A percentile compares a stretch with the other conserved stretches of the same genome.
Evolutionary conservation across 2,329 filamentous ascomycete species (phyloP).

Genomic region (Hypomyces perniciosus): DNA sequence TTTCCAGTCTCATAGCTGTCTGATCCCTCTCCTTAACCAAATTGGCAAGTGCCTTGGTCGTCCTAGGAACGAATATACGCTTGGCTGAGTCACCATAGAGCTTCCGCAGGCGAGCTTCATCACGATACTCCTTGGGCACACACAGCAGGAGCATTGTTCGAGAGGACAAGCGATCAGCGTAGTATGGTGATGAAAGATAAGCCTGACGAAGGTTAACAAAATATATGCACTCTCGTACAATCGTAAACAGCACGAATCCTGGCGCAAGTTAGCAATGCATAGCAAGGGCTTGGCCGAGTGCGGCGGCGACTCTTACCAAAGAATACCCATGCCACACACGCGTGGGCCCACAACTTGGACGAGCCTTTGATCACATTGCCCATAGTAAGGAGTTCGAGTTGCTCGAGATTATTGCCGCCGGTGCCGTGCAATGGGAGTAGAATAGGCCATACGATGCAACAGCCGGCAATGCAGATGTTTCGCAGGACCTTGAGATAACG

Average conservation of each 20-base stretch:
- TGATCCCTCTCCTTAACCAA: constrained; percentile 77
- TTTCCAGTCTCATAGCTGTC: constrained; percentile 75
- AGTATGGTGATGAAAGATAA: constrained; percentile 78
- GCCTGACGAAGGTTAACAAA: constrained; percentile 91
- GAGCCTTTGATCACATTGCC: constrained; percentile 63
- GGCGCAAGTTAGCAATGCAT: constrained; percentile 24
- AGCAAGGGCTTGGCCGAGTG: background rate
- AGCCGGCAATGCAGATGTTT: constrained; percentile 78
- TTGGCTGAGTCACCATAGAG: constrained; percentile 80
- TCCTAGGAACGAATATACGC: constrained; percentile 76
- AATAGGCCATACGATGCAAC: constrained; percentile 78
- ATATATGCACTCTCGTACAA: constrained; percentile 83
- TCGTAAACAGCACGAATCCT: constrained; percentile 79
- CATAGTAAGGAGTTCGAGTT: constrained; percentile 76
- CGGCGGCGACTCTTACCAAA: constrained; percentile 32
- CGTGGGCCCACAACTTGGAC: constrained; percentile 70
- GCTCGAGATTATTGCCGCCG: constrained; percentile 55
- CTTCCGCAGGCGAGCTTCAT: constrained; percentile 67
- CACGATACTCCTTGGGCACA: constrained; percentile 71
- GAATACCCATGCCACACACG: constrained; percentile 74
- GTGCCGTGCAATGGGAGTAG: constrained; percentile 83
- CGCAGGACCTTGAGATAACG: constrained; percentile 66
- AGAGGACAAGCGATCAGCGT: constrained; percentile 79
- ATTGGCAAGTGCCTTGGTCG: constrained; percentile 71
- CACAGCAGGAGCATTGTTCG: constrained; percentile 85